A percentile compares a stretch with the other conserved stretches of the same genome.
These are phyloP conservation scores for Condylostoma magnum DNA, from an alignment of 169 alveolate genomes.

Conservation along the genomic window DNA sequence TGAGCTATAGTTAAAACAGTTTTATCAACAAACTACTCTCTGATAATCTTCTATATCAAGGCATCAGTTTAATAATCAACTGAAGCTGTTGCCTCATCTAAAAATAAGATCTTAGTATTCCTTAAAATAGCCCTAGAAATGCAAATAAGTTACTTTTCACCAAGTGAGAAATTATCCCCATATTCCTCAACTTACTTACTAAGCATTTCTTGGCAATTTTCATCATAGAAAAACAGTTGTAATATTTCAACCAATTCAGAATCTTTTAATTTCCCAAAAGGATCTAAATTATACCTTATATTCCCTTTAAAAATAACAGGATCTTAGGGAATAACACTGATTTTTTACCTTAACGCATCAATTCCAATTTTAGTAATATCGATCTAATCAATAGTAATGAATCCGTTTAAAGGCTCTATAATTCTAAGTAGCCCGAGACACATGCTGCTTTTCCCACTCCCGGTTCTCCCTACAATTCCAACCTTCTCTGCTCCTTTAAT, in stretches of 20 bases:
- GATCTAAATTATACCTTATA: slow-evolving; percentile 77
- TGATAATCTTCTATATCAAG: slow-evolving; percentile 63
- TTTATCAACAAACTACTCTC: slow-evolving; percentile 63
- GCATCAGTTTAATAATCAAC: slow-evolving; percentile 84
- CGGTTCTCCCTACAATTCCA: slow-evolving; percentile 91
- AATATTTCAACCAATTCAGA: slow-evolving; percentile 35
- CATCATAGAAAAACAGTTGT: slow-evolving; percentile 3
- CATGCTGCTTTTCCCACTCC: slow-evolving; percentile 87
- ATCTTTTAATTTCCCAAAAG: slow-evolving; percentile 50
- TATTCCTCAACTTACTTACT: slow-evolving; percentile 62
- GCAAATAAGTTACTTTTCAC: slow-evolving; percentile 84
- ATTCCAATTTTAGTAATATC: slow-evolving; percentile 44
- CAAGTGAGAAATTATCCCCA: slow-evolving; percentile 79
- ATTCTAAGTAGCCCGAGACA: slow-evolving; percentile 69
- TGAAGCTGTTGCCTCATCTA: slow-evolving; percentile 90
- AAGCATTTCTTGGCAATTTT: slow-evolving; percentile 37
- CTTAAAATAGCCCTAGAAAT: slow-evolving; percentile 61
- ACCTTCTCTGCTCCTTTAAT: slow-evolving; percentile 66
- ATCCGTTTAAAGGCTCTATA: slow-evolving; percentile 37
- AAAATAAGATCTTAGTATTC: slow-evolving; percentile 49
- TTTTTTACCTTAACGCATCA: slow-evolving; percentile 39
- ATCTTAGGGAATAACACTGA: slow-evolving; percentile 83
- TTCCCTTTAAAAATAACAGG: slow-evolving; percentile 80
- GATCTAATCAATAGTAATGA: slow-evolving; percentile 43
- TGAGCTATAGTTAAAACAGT: slow-evolving; percentile 93